Percentiles rank a stretch among this genome's conserved stretches.
These are phyloP conservation scores for Lipomyces sp. DNA, from an alignment of 805 yeast species.

Conservation along the genomic window DNA sequence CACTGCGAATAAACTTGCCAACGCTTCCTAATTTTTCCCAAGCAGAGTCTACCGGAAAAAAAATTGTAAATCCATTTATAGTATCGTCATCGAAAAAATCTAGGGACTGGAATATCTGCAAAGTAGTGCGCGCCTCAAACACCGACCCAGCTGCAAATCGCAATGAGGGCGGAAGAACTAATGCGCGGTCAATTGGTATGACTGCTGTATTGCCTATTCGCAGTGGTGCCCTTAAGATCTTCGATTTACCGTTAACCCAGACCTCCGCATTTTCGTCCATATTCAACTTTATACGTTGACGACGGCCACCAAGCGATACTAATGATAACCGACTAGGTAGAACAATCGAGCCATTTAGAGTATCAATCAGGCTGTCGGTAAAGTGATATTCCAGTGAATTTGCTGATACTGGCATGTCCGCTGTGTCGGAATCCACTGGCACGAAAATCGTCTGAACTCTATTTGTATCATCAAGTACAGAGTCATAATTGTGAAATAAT, in stretches of 20 bases:
- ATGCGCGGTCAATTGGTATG: constrained; percentile 26
- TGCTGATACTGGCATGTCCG: constrained; percentile 22
- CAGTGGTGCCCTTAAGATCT: constrained; percentile 20
- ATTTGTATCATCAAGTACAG: constrained; percentile 14
- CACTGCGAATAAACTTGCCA: constrained; percentile 1
- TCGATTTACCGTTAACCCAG: constrained; percentile 22
- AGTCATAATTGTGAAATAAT: constrained; percentile 22
- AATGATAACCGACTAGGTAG: constrained; percentile 17
- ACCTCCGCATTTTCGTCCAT: not conserved
- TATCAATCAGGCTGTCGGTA: constrained; percentile 12
- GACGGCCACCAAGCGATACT: constrained; percentile 10
- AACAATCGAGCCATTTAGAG: not conserved
- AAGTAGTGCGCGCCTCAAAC: constrained; percentile 7
- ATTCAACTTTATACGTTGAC: constrained; percentile 15
- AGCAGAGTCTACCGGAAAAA: constrained; percentile 29
- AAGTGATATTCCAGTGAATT: constrained; percentile 26
- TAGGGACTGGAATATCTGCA: constrained; percentile 11
- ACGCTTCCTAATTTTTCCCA: constrained; percentile 31
- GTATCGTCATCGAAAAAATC: constrained; percentile 19
- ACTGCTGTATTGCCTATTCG: constrained; percentile 31
- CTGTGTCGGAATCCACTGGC: constrained; percentile 19
- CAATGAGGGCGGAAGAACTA: constrained; percentile 32
- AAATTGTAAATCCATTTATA: constrained; percentile 22
- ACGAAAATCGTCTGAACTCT: constrained; percentile 33
- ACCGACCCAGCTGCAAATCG: constrained; percentile 20